Conservation (phyloP, 495 filamentous ascomycete genomes). For the Tuber calosporum region DNA sequence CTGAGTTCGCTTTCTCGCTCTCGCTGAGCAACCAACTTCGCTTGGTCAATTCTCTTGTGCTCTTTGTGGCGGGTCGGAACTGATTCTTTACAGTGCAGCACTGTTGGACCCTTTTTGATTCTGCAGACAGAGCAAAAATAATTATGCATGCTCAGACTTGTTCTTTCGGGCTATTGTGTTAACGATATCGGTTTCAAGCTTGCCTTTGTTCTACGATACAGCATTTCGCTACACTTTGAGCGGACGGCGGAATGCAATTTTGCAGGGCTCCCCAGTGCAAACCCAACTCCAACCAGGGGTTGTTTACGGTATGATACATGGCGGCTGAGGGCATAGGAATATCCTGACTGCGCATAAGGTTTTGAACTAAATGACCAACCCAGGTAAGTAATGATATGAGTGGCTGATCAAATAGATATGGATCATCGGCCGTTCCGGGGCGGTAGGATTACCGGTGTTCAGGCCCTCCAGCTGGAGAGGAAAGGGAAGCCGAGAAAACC, state of each 20-base stretch:
- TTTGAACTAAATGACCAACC: not conserved
- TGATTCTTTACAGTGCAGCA: not conserved
- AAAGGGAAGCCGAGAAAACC: not conserved
- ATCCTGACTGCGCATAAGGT: not conserved
- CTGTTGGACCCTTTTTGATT: not conserved
- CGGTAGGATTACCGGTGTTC: not conserved
- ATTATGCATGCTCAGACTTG: not conserved
- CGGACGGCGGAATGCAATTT: not conserved
- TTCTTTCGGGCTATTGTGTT: not conserved
- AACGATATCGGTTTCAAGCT: not conserved
- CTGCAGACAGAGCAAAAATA: not conserved
- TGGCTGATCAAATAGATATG: not conserved
- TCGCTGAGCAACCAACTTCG: too few species aligned
- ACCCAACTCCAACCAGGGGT: not conserved
- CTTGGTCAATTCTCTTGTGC: not conserved
- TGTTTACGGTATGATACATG: not conserved
- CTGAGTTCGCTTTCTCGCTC: too few species aligned
- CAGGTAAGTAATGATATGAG: not conserved
- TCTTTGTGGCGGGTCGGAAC: too few species aligned
- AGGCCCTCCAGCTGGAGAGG: not conserved
- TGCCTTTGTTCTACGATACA: too few species aligned
- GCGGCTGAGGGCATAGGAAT: not conserved
- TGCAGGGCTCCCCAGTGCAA: not conserved
- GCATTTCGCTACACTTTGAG: not conserved
- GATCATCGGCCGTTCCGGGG: not conserved